phyloP scores from a whole-genome alignment of 192 early-diverging fungal genomes.

The Phlyctochytrium planicorne region DNA sequence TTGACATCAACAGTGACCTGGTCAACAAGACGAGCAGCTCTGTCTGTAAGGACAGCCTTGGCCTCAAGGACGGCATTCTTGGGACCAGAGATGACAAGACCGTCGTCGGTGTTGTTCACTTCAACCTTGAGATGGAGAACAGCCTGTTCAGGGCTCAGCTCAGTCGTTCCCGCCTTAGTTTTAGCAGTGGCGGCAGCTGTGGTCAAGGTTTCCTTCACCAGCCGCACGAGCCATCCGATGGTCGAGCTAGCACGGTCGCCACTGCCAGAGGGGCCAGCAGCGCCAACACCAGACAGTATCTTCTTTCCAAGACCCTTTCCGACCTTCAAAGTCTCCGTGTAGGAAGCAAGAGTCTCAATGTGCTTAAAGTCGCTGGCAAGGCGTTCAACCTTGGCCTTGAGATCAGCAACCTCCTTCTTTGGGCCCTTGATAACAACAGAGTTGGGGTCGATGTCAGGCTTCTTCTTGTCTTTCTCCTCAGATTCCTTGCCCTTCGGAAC shows the following conservation, averaged over 20 bases:
- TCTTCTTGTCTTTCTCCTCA: slow-evolving; percentile 38
- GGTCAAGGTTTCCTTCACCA: slow-evolving; percentile 39
- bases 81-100: slow-evolving; percentile 46
- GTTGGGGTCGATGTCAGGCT: slow-evolving; percentile 39
- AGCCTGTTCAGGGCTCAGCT: slow-evolving; percentile 26
- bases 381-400: slow-evolving; percentile 63
- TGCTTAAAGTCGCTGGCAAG: slow-evolving; percentile 70
- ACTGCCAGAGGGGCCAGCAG: slow-evolving; percentile 16
- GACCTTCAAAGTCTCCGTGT: slow-evolving; percentile 42
- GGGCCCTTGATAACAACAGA: slow-evolving; percentile 80
- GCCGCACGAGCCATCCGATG: slow-evolving; percentile 41
- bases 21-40: slow-evolving; percentile 51
- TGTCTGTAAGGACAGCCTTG: slow-evolving; percentile 37
- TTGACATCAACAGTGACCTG: slow-evolving; percentile 68
- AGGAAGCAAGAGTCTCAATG: slow-evolving; percentile 53
- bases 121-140: slow-evolving; percentile 35
- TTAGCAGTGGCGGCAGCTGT: slow-evolving; percentile 16
- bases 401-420: slow-evolving; percentile 71
- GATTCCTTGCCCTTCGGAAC: slow-evolving; percentile 45
- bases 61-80: slow-evolving; percentile 49
- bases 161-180: slow-evolving; percentile 12
- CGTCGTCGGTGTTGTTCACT: slow-evolving; percentile 36
- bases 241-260: slow-evolving; percentile 5
- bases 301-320: slow-evolving; percentile 41
- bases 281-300: slow-evolving; percentile 24